Evolutionary conservation across 2,329 filamentous ascomycete species (phyloP), one percentile per base, ranked within the genome.

Genomic region (Pseudogymnoascus sp.): DNA sequence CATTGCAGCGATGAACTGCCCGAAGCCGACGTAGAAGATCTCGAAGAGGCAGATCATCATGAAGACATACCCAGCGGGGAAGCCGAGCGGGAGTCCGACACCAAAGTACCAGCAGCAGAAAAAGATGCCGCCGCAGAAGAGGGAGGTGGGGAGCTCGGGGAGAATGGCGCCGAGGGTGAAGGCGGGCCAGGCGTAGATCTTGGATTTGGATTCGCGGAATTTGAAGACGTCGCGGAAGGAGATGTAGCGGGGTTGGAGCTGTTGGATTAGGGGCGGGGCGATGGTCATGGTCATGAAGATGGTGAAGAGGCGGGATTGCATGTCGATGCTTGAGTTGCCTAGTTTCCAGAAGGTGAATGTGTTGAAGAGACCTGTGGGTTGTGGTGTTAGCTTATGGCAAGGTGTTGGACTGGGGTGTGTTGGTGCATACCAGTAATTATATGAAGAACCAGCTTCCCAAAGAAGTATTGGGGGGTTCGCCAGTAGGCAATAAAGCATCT

Each of bases 171-270:
- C 87, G 2, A 84, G 86, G 0, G 84, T 82, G 75, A 89, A 90
- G 0, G 88, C 87, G 12, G 83, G 75, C 89, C 89, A 92, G 4
- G 83, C 85, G 75, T 93, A 93, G 43, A 91, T 91, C 73, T 90
- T 90, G 18, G 87, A 84, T 18, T 83, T 89, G 61, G 85, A 82
- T 72, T 93, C 90, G 8, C 89, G 82, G 2, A 81, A 84, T 71
- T 87, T 76, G 75, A 89, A 93, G 53, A 92, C 79, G 34, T 83
- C 79, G 3, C 88, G 81, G 49, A 85, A 83, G 64, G 83, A 78
- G 62, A 90, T 76, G 71, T 87, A 91, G 3, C 83, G 82, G 0
- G 89, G 89, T 68, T 91, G 87, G 0, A 92, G 77, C 67, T 91
- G 88, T 69, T 91, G 87, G 65, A 92, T 89, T 1, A 91, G 76